These are phyloP conservation scores for Cercospora sojina DNA, from an alignment of 2,329 filamentous ascomycete genomes.

Conservation along the genomic window DNA sequence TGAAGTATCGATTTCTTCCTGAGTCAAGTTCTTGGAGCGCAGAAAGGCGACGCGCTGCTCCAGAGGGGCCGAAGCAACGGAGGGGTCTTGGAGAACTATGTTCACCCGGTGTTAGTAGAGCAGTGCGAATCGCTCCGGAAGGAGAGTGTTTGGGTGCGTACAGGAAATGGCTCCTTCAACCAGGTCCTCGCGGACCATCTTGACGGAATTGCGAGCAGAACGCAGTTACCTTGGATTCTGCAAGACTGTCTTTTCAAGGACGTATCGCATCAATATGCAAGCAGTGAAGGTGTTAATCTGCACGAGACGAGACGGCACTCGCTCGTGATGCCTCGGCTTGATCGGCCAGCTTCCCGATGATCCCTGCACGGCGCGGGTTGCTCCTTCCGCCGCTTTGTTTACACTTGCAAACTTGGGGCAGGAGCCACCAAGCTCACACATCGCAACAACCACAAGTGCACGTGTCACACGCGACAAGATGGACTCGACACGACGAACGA, in stretches of 20 bases:
- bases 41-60: conserved; percentile 92
- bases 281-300: background rate
- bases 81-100: conserved; percentile 89
- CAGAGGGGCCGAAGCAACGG: conserved; percentile 81
- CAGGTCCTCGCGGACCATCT: conserved; percentile 91
- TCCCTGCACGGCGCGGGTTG: conserved; percentile 4
- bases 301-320: background rate
- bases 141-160: conserved; percentile 33
- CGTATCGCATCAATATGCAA: background rate
- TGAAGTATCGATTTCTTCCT: conserved; percentile 87
- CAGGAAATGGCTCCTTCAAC: conserved; percentile 67
- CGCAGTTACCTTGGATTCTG: background rate
- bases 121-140: background rate
- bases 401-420: conserved; percentile 13
- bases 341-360: conserved; percentile 1
- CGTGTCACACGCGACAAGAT: conserved; percentile 13
- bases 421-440: background rate
- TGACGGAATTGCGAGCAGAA: conserved; percentile 40
- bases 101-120: background rate
- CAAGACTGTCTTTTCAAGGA: background rate
- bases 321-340: conserved; percentile 18
- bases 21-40: conserved; percentile 93
- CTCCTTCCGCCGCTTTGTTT: conserved; percentile 17
- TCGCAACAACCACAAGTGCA: conserved; percentile 2
- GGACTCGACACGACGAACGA: conserved; percentile 27